Evolutionary conservation across 108 stramenopile species (phyloP), one percentile per base, ranked within the genome.

Genomic region (Cyclotella kingstonii): DNA sequence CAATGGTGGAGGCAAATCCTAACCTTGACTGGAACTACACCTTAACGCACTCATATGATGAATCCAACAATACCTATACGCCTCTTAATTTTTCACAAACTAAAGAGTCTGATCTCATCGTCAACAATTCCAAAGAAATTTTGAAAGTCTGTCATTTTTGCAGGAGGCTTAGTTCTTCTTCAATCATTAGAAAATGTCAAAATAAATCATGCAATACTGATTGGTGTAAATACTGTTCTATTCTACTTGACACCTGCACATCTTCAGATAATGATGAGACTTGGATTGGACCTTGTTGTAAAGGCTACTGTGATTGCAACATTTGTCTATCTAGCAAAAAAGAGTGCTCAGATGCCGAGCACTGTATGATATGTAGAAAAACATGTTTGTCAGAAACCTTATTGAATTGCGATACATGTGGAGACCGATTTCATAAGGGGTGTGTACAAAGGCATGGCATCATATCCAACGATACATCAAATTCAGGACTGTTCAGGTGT

Each of bases 41-140:
- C 11, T 53, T 79, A 25, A 53, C 60, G 22, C 63, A 76, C 44
- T 71, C 78, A 54, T 79, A 79, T 58, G 47, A 64, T n/a, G 62
- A 63, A 58, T 5, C 21, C 4, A 53, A 42, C 21, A 57, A 76
- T 23, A 49, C 54, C n/a, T 79, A 65, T 40, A 51, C 33, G 23
- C 59, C 63, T 21, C 44, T 76, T 18, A 38, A 22, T 40, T 55
- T 10, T 48, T 42, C 30, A 57, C 21, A 5, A 41, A 9, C 17
- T 26, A 38, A 31, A n/a, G n/a, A n/a, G n/a, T n/a, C n/a, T 51
- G 29, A 52, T 28, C 19, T 46, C 1, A 46, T 21, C 45, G 56
- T 34, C 36, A 50, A 15, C 14, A 22, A 1, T 33, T 43, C 17
- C 31, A 41, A 49, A 18, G 25, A 48, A 11, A 38, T 48, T 31